These are phyloP conservation scores for Colletotrichum shisoi DNA, from an alignment of 2,329 filamentous ascomycete species.

Conservation along the genomic window DNA sequence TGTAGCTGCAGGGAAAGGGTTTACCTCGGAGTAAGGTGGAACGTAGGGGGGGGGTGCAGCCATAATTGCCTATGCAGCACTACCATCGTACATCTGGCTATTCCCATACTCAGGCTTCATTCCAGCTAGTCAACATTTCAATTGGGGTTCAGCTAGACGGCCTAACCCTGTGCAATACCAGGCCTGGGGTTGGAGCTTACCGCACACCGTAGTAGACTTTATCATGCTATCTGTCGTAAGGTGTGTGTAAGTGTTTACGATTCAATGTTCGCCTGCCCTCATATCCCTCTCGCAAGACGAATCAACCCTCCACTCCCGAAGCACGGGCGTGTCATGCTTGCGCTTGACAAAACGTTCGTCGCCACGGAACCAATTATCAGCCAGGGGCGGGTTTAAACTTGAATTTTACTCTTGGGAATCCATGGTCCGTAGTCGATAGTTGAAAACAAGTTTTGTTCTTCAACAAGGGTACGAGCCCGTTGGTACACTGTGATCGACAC, in stretches of 20 bases:
- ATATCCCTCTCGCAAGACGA: constrained; percentile 8
- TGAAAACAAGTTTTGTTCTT: background rate
- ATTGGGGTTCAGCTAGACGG: too few relatives aligned
- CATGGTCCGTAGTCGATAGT: constrained; percentile 1
- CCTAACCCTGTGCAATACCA: too few relatives aligned
- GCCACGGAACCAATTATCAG: constrained; percentile 14
- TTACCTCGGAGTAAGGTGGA: too few relatives aligned
- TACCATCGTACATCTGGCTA: too few relatives aligned
- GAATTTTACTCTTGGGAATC: background rate
- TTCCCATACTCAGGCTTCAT: too few relatives aligned
- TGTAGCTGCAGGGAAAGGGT: too few relatives aligned
- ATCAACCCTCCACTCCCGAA: background rate
- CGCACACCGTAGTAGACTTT: background rate
- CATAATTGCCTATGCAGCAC: too few relatives aligned
- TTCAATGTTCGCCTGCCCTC: background rate
- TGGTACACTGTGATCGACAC: background rate
- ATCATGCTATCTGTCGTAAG: too few relatives aligned
- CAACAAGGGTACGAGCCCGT: background rate
- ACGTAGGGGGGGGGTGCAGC: too few relatives aligned
- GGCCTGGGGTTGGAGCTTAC: background rate
- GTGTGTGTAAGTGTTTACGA: background rate
- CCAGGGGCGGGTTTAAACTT: constrained; percentile 17
- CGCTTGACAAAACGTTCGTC: constrained; percentile 33
- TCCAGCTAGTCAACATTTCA: too few relatives aligned
- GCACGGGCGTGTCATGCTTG: constrained; percentile 28